Conservation (phyloP, 352 stramenopile species). For the Pythium pectinolyticum region DNA sequence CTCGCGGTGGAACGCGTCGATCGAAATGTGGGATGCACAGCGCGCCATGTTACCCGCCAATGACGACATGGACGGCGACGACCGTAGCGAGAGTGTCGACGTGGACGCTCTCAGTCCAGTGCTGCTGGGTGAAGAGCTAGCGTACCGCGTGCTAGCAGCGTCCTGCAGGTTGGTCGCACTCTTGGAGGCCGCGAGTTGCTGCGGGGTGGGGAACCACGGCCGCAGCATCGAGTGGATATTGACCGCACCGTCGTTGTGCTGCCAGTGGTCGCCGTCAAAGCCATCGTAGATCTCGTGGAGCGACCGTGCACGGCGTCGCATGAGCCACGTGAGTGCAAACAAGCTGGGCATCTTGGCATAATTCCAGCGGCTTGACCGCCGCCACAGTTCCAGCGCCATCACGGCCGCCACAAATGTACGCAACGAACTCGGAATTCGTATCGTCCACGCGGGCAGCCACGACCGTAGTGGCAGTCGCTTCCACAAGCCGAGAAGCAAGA, state of each 20-base stretch:
- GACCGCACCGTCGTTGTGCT: slow-evolving; percentile 73
- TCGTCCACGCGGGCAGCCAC: slow-evolving; percentile 8
- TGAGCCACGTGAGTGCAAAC: slow-evolving; percentile 62
- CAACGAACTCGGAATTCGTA: not conserved
- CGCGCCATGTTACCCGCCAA: slow-evolving; percentile 34
- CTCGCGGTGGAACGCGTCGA: slow-evolving; percentile 59
- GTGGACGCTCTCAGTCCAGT: slow-evolving; percentile 13
- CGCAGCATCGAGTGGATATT: slow-evolving; percentile 78
- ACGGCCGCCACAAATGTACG: not conserved
- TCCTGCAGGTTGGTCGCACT: slow-evolving; percentile 25
- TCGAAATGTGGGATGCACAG: slow-evolving; percentile 72
- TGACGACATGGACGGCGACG: slow-evolving; percentile 41
- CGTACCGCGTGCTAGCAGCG: slow-evolving; percentile 8
- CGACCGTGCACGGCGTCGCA: slow-evolving; percentile 44
- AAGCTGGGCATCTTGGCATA: slow-evolving; percentile 64
- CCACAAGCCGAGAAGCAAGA: not conserved
- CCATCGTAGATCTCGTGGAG: slow-evolving; percentile 61
- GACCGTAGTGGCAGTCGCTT: not conserved
- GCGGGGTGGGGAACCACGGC: slow-evolving; percentile 56
- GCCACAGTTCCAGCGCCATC: slow-evolving; percentile 2
- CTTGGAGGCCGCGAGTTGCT: slow-evolving; percentile 29
- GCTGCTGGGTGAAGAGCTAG: slow-evolving; percentile 3
- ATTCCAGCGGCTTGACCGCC: slow-evolving; percentile 15
- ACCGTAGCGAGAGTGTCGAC: slow-evolving; percentile 37
- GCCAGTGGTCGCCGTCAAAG: slow-evolving; percentile 61